Conservation (phyloP, 805 yeast species). For the Candida ponderosae region DNA sequence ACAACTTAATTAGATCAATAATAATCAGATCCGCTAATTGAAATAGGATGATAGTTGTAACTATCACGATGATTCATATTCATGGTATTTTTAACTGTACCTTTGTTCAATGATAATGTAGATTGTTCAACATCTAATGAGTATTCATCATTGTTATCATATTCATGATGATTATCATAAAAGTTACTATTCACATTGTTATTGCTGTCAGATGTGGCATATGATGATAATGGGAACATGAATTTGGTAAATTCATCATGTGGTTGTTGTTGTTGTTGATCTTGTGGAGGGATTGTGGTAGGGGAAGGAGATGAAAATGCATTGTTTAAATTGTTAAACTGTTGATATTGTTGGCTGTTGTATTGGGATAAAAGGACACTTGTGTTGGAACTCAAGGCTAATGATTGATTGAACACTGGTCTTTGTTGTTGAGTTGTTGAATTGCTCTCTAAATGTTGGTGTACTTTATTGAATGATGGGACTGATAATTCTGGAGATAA, state of each 20-base stretch:
- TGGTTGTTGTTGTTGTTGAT: no score
- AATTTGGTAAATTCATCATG: background rate
- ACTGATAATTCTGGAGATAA: conserved; percentile 4
- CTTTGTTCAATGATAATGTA: background rate
- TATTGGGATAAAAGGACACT: background rate
- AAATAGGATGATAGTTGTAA: conserved; percentile 1
- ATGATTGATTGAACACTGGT: background rate
- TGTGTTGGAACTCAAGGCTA: background rate
- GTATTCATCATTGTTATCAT: conserved; percentile 19
- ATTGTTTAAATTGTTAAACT: no score
- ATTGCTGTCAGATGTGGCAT: background rate
- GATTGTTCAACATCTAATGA: conserved; percentile 20
- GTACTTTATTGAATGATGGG: background rate
- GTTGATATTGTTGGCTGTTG: no score
- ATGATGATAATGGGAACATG: background rate
- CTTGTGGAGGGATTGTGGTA: background rate
- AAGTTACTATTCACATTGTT: background rate
- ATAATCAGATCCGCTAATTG: background rate
- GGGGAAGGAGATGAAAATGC: background rate
- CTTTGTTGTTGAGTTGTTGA: background rate
- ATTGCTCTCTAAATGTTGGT: conserved; percentile 3
- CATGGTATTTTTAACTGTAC: no score
- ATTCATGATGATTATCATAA: conserved; percentile 4
- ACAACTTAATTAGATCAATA: background rate
- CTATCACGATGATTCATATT: background rate